Percentiles rank a stretch among this genome's conserved stretches.
Conservation (phyloP, 2,329 filamentous ascomycete species). For the Coniochaeta sp. region DNA sequence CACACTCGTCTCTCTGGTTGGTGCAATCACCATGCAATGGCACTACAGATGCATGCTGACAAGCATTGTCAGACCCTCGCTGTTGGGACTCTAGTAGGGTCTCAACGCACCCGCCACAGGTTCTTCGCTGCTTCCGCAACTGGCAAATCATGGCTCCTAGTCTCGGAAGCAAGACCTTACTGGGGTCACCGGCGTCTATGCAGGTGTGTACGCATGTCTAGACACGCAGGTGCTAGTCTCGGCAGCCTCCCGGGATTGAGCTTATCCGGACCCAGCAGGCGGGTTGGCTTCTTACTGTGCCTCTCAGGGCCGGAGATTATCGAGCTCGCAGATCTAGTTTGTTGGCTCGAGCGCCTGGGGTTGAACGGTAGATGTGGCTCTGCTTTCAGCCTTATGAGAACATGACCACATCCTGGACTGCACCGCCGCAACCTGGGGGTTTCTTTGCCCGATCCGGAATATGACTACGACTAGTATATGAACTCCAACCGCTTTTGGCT, state of each 20-base stretch:
- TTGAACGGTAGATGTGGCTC: background rate
- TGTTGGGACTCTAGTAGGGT: background rate
- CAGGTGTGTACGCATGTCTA: background rate
- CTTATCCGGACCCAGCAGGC: background rate
- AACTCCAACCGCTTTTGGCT: background rate
- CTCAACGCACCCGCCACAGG: background rate
- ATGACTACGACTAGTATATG: background rate
- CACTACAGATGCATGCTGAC: background rate
- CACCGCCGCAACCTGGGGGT: background rate
- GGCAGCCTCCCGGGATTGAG: background rate
- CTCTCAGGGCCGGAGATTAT: background rate
- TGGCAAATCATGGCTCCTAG: background rate
- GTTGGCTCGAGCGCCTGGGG: background rate
- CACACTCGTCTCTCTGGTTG: background rate
- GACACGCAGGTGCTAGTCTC: background rate
- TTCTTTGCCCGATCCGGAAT: background rate
- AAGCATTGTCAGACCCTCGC: background rate
- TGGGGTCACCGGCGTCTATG: background rate
- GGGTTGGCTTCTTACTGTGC: background rate
- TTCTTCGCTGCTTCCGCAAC: background rate
- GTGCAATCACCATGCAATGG: background rate
- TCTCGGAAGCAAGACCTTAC: background rate
- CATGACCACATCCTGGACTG: background rate
- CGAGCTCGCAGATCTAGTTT: background rate
- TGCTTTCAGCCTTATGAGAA: background rate